phyloP scores from a whole-genome alignment of 352 stramenopile species.

The Plasmopara halstedii region DNA sequence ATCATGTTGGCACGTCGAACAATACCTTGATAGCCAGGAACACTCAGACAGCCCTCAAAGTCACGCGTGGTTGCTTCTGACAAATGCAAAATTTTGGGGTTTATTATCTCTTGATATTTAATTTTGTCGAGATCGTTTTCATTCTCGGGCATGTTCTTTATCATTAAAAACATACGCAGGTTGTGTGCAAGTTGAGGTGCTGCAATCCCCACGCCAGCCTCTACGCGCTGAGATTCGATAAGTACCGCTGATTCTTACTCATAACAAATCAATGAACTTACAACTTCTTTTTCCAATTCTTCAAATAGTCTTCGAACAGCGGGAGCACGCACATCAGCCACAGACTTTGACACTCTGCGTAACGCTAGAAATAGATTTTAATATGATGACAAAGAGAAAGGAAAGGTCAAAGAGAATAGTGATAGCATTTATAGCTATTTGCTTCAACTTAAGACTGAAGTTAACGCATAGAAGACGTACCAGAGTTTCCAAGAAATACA shows the following conservation, averaged over 20 bases:
- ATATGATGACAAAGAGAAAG: background rate
- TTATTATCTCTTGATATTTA: conserved; percentile 73
- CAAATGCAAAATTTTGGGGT: conserved; percentile 56
- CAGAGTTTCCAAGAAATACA: conserved; percentile 66
- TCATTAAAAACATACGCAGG: conserved; percentile 77
- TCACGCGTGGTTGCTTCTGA: conserved; percentile 52
- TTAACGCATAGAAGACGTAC: conserved; percentile 20
- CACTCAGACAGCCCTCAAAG: conserved; percentile 81
- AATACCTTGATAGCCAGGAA: conserved; percentile 74
- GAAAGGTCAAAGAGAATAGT: no score
- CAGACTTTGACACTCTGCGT: conserved; percentile 57
- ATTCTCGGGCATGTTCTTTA: conserved; percentile 52
- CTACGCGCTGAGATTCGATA: conserved; percentile 33
- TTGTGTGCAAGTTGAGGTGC: conserved; percentile 72
- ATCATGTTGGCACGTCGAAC: conserved; percentile 56
- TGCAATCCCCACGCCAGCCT: conserved; percentile 68
- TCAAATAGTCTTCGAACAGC: conserved; percentile 44
- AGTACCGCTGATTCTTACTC: conserved; percentile 1
- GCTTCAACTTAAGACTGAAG: background rate
- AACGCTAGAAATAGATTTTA: conserved; percentile 30
- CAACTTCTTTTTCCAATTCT: conserved; percentile 62
- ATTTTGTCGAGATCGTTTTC: conserved; percentile 46
- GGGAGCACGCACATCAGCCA: conserved; percentile 45
- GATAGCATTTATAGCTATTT: background rate
- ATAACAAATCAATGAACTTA: conserved; percentile 1